Base-by-base conservation (phyloP, 352 stramenopile species). In the Globisporangium heterothallicum region DNA sequence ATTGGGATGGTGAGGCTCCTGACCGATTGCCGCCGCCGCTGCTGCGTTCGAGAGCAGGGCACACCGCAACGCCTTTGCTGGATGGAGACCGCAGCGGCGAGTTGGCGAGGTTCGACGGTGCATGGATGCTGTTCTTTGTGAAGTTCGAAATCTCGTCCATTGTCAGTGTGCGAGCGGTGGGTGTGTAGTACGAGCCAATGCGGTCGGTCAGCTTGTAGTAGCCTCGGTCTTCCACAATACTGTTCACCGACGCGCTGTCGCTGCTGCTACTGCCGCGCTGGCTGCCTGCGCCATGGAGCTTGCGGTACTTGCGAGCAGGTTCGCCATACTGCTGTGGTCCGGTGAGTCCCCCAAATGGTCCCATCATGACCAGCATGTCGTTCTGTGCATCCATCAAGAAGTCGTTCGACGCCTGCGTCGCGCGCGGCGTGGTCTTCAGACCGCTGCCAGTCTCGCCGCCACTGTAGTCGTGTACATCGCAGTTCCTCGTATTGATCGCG, bases 191-290 rank as follows among this genome's bases (percentile, higher is more conserved):
- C 3, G 73, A 59, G 34, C 75, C 84, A 29, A 94, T 92, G 7
- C 81, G 77, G 53, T 94, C 84, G 40, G 81, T 94, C n/a, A 88
- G 36, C 27, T 79, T 78, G 50, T 88, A 90, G 55, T 92, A 94
- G 2, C 64, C 64, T 22, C 78, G 64, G 42, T 91, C 83, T 50
- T 94, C 77, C 3, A 73, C 58, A 21, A 61, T 44, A 9, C 49
- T 70, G 27, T 32, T 52, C 13, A 21, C 26, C n/a, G 29, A 42
- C 25, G 45, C 34, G 34, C 34, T 45, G 34, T 53, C 47, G 14
- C 13, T 18, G 6, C 34, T 13, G 3, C 53, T 53, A 26, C 34
- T 68, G 2, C 45, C 56, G 9, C 45, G 24, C 19, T 43, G 48
- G 30, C 54, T 59, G 0, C 47, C 55, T 30, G 48, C 34, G 9